A percentile compares a stretch with the other conserved stretches of the same genome.
These are phyloP conservation scores for Populus alba DNA, from an alignment of 345 rosid species.

Conservation along the genomic window DNA sequence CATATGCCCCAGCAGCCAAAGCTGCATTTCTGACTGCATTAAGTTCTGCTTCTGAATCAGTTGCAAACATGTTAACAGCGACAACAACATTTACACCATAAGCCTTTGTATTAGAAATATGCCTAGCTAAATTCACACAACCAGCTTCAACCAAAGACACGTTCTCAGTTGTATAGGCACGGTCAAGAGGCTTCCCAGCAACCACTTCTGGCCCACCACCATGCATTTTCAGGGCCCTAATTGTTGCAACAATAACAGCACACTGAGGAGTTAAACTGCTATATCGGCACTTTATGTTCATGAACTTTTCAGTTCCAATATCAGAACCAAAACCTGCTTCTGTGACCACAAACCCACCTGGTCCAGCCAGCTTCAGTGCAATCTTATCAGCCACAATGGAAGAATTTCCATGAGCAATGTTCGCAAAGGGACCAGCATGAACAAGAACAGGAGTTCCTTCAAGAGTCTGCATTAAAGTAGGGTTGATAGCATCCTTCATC, in stretches of 20 bases:
- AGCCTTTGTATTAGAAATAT: constrained; percentile 77
- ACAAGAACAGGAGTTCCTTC: constrained; percentile 99
- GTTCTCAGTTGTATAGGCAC: constrained; percentile 80
- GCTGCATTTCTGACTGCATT: constrained; percentile 83
- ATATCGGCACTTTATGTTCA: constrained; percentile 92
- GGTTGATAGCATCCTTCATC: constrained; percentile 97
- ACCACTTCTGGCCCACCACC: constrained; percentile 97
- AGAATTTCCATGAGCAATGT: constrained; percentile 98
- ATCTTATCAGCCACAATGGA: constrained; percentile 96
- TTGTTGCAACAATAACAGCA: constrained; percentile 92
- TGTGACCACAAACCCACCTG: constrained; percentile 94
- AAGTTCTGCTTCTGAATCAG: constrained; percentile 85
- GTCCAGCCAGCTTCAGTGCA: constrained; percentile 89
- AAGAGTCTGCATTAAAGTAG: constrained; percentile 96
- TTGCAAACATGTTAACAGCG: constrained; percentile 89
- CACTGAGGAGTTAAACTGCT: constrained; percentile 90
- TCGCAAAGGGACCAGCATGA: constrained; percentile 99
- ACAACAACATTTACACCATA: constrained; percentile 94
- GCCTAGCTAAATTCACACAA: constrained; percentile 88
- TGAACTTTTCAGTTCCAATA: constrained; percentile 94
- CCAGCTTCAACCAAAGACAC: constrained; percentile 92
- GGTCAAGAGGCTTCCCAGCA: constrained; percentile 97
- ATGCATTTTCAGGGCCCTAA: constrained; percentile 98
- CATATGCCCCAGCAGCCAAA: constrained; percentile 83
- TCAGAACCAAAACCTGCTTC: constrained; percentile 99